Evolutionary conservation across 2,329 filamentous ascomycete species (phyloP).

Genomic region (Didymella keratinophila): DNA sequence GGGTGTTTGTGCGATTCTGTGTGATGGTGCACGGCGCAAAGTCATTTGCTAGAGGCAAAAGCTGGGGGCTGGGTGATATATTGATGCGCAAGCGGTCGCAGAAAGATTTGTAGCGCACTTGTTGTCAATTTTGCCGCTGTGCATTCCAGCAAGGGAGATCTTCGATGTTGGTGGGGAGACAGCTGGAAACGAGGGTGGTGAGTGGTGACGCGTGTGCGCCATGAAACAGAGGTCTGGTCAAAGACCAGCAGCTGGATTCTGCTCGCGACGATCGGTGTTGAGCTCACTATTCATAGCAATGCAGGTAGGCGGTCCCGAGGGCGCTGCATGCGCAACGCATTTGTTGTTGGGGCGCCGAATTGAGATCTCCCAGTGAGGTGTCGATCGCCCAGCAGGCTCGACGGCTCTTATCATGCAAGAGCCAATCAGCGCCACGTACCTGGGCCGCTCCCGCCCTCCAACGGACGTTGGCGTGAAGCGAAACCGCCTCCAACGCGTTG

Average conservation of each 20-base stretch:
- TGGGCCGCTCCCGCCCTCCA: slow-evolving; percentile 5
- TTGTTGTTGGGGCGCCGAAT: slow-evolving; percentile 12
- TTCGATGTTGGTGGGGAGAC: slow-evolving; percentile 5
- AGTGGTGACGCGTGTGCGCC: slow-evolving; percentile 12
- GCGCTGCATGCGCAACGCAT: slow-evolving; percentile 13
- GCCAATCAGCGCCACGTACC: slow-evolving; percentile 10
- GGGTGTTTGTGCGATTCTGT: slow-evolving; percentile 5
- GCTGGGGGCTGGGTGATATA: neutral
- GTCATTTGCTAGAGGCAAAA: neutral
- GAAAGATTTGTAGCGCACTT: neutral
- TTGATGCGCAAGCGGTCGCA: slow-evolving; percentile 1
- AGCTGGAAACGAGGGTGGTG: slow-evolving; percentile 5
- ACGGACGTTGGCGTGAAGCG: slow-evolving; percentile 5
- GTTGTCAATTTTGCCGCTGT: neutral
- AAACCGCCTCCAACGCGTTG: slow-evolving; percentile 3
- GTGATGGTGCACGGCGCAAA: slow-evolving; percentile 12
- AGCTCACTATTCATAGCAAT: slow-evolving; percentile 16
- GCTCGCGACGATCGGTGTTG: neutral
- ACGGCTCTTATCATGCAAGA: slow-evolving; percentile 9
- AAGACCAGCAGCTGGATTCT: neutral
- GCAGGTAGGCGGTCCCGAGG: neutral
- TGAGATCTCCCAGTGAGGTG: slow-evolving; percentile 1
- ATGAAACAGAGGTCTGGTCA: slow-evolving; percentile 1
- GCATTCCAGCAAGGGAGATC: slow-evolving; percentile 14
- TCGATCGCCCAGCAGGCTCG: slow-evolving; percentile 8